phyloP scores from a whole-genome alignment of 2,329 filamentous ascomycete species.

The Zopfia rhizophila region DNA sequence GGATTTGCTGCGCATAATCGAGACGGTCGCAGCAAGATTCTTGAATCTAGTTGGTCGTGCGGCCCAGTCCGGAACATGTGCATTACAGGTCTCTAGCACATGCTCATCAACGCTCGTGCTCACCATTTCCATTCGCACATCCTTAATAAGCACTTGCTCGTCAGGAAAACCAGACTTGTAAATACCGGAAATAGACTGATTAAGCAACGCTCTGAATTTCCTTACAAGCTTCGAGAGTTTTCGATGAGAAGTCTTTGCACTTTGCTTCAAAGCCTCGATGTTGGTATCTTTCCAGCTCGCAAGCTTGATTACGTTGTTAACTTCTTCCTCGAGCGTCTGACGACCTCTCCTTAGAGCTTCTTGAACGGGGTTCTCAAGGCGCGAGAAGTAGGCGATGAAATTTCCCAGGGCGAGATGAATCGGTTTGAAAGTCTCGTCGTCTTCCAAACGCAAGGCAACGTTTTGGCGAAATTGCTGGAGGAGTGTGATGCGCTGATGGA shows the following conservation, averaged over 20 bases:
- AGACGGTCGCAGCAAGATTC: conserved; percentile 74
- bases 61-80: conserved; percentile 42
- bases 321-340: conserved; percentile 82
- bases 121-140: conserved; percentile 24
- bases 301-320: conserved; percentile 91
- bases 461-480: conserved; percentile 72
- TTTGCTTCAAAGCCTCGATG: conserved; percentile 87
- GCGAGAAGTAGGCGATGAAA: conserved; percentile 78
- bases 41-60: conserved; percentile 72
- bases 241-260: conserved; percentile 87
- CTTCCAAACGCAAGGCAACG: conserved; percentile 68
- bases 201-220: conserved; percentile 85
- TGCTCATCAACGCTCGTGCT: conserved; percentile 23
- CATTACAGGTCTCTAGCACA: conserved; percentile 34
- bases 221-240: conserved; percentile 92
- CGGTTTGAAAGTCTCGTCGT: conserved; percentile 60
- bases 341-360: conserved; percentile 76
- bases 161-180: conserved; percentile 46
- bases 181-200: conserved; percentile 76
- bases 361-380: conserved; percentile 73
- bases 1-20: conserved; percentile 76
- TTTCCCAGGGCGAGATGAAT: conserved; percentile 76
- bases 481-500: conserved; percentile 75
- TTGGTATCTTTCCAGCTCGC: conserved; percentile 99
- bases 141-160: conserved; percentile 13